Base-by-base conservation (phyloP, 129 eudicot genomes). In the Smallanthus sonchifolius region DNA sequence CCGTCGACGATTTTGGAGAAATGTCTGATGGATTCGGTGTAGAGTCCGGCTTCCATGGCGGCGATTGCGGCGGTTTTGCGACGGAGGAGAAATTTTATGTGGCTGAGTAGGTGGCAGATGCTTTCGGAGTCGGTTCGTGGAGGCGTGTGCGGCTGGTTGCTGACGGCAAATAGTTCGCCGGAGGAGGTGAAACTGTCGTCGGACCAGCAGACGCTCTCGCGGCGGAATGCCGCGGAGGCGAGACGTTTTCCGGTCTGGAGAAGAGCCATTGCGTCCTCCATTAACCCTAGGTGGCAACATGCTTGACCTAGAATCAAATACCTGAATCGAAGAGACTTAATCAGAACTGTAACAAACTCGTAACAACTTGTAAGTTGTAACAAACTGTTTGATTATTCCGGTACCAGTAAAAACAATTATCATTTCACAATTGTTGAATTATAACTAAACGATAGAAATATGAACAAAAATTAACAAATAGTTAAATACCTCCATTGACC, bases 241-340 rank as follows among this genome's bases (percentile, higher is more conserved):
- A 92, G 86, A 73, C 96, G 98, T 75, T 90, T 92, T 14, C 95
- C 92, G 63, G 89, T 86, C 67, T 92, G 98, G 49, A 92, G 92
- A 75, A 92, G 92, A 4, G 88, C 88, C 88, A 92, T 78, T 2
- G 91, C 98, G 39, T 92, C 96, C 75, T 90, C 98, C 96, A 92
- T 84, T 69, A 92, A 64, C 6, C 98, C 98, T 63, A 92, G 64
- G 71, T 90, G 98, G 79, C 95, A 81, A 80, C 98, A 92, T 10
- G 98, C 98, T 83, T 92, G 87, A 4, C 98, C 96, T 30, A 92
- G 78, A 20, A 92, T 89, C 76, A 87, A 73, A 78, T 92, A 92
- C 88, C 98, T 92, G 64, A 65, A 81, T 28, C 30, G 35, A 1
- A 62, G 11, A 63, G 39, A 52, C 10, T 6, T 17, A 11, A 68